These are phyloP conservation scores for Trametes cingulata DNA, from an alignment of 768 basidiomycete species.

Conservation along the genomic window DNA sequence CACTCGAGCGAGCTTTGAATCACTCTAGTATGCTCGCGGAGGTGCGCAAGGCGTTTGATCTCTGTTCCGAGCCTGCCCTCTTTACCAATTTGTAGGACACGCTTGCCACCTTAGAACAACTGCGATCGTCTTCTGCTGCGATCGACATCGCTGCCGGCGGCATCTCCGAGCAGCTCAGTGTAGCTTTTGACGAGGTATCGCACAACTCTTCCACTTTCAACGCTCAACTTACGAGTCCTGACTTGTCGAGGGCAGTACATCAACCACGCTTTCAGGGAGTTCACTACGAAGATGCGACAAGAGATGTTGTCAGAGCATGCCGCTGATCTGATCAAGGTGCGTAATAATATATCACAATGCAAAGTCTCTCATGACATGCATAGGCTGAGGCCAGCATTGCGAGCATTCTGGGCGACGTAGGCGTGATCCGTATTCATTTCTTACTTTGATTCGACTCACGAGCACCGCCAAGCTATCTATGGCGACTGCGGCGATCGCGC, in stretches of 20 bases:
- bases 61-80: not conserved
- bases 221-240: not conserved
- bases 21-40: slow-evolving; percentile 30
- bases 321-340: not conserved
- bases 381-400: not conserved
- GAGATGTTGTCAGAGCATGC: not conserved
- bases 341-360: not conserved
- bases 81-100: slow-evolving; percentile 9
- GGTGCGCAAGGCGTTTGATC: slow-evolving; percentile 7
- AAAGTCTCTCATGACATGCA: not conserved
- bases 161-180: not conserved
- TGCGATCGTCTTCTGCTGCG: slow-evolving; percentile 12
- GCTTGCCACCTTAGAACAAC: not conserved
- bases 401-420: not conserved
- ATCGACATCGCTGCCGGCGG: not conserved
- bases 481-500: not conserved
- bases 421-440: too few relatives aligned
- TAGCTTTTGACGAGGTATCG: slow-evolving; percentile 6
- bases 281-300: not conserved
- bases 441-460: not conserved
- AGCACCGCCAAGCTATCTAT: not conserved
- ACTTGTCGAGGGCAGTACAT: not conserved
- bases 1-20: slow-evolving; percentile 29
- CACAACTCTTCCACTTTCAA: too few relatives aligned
- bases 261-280: not conserved